Evolutionary conservation across 2,329 filamentous ascomycete genomes (phyloP).

Genomic region (Ceratocystiopsis brevicomis): DNA sequence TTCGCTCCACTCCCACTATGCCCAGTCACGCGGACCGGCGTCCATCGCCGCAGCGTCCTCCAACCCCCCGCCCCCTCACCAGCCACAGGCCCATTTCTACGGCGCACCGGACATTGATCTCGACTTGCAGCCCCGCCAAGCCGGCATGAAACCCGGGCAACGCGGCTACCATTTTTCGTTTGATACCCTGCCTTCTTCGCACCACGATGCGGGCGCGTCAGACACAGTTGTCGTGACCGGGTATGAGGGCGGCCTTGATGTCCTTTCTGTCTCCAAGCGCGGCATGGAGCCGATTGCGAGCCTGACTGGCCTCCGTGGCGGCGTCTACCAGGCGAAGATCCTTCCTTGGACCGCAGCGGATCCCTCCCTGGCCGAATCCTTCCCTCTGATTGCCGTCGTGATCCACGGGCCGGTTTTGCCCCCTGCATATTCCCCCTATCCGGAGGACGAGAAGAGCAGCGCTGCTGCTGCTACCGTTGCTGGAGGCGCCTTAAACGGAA

Average conservation of each 20-base stretch:
- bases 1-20: slow-evolving; percentile 32
- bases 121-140: slow-evolving; percentile 25
- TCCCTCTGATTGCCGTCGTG: slow-evolving; percentile 61
- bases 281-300: slow-evolving; percentile 51
- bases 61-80: slow-evolving; percentile 52
- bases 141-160: slow-evolving; percentile 41
- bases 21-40: slow-evolving; percentile 23
- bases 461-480: no score
- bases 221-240: slow-evolving; percentile 59
- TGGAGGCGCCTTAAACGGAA: not conserved
- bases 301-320: slow-evolving; percentile 59
- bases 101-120: slow-evolving; percentile 55
- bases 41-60: slow-evolving; percentile 6
- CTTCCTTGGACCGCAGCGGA: slow-evolving; percentile 45
- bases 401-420: slow-evolving; percentile 57
- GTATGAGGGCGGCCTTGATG: slow-evolving; percentile 60
- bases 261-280: slow-evolving; percentile 54
- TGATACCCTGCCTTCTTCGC: slow-evolving; percentile 42
- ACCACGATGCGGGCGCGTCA: slow-evolving; percentile 15
- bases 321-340: slow-evolving; percentile 66
- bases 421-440: slow-evolving; percentile 8
- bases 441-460: not conserved
- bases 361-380: slow-evolving; percentile 31
- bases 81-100: slow-evolving; percentile 62
- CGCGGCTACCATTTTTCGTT: slow-evolving; percentile 66